These are phyloP conservation scores for Lodderomyces margitis DNA, from an alignment of 1,139 yeast species.

Conservation along the genomic window DNA sequence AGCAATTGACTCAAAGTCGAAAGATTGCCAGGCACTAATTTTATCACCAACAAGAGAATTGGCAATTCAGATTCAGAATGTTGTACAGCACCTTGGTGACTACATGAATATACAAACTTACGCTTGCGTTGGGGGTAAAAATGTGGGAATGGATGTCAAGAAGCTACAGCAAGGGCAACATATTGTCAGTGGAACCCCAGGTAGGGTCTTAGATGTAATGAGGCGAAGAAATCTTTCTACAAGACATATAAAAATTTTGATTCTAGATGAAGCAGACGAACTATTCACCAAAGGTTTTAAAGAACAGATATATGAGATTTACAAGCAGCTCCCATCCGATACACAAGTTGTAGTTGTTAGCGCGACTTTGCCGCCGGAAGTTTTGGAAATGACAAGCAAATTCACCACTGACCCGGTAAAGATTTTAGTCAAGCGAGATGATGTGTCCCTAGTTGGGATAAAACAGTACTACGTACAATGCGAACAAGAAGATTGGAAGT, in stretches of 20 bases:
- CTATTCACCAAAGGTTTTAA: conserved; percentile 86
- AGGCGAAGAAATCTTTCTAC: conserved; percentile 69
- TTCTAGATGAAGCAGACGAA: conserved; percentile 95
- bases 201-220: conserved; percentile 85
- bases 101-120: conserved; percentile 81
- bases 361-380: conserved; percentile 87
- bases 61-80: conserved; percentile 86
- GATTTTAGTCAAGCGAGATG: conserved; percentile 87
- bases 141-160: conserved; percentile 76
- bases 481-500: conserved; percentile 93
- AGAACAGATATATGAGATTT: conserved; percentile 88
- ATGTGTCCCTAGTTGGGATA: conserved; percentile 84
- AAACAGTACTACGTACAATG: conserved; percentile 84
- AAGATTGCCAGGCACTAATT: conserved; percentile 78
- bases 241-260: conserved; percentile 74
- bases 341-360: conserved; percentile 93
- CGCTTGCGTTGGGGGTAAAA: conserved; percentile 93
- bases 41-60: conserved; percentile 95
- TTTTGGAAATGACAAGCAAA: conserved; percentile 78
- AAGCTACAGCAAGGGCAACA: conserved; percentile 77
- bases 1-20: conserved; percentile 63
- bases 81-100: conserved; percentile 80
- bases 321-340: conserved; percentile 72
- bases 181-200: conserved; percentile 97
- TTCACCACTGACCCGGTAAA: conserved; percentile 90